These are phyloP conservation scores for Limonomyces culmigenus DNA, from an alignment of 1,284 basidiomycete species.

Conservation along the genomic window DNA sequence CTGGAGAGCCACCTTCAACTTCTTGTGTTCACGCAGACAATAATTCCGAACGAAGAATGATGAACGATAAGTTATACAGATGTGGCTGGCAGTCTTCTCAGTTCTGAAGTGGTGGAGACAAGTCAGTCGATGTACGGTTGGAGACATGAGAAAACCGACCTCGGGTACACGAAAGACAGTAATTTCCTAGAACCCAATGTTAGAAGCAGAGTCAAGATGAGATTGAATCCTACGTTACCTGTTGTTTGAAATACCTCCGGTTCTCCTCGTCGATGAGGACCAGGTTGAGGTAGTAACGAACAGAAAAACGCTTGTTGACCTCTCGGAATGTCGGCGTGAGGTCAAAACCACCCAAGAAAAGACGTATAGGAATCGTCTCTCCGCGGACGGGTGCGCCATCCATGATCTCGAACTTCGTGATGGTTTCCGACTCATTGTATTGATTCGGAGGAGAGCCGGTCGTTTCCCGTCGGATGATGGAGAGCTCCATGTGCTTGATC, in stretches of 20 bases:
- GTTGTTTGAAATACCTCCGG: conserved; percentile 86
- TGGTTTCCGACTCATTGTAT: conserved; percentile 98
- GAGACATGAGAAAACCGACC: too few species aligned
- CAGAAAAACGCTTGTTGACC: conserved; percentile 98
- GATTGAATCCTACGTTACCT: conserved; percentile 25
- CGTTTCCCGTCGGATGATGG: conserved; percentile 93
- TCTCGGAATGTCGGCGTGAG: conserved; percentile 97
- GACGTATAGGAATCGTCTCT: conserved; percentile 95
- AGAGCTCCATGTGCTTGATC: conserved; percentile 99
- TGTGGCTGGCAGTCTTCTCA: too few species aligned
- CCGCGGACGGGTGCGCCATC: conserved; percentile 90
- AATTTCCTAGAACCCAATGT: conserved; percentile 31
- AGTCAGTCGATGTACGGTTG: too few species aligned
- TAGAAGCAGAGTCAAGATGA: background rate
- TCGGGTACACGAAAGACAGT: conserved; percentile 64
- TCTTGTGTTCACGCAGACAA: too few species aligned
- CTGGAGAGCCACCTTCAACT: too few species aligned
- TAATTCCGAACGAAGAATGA: too few species aligned
- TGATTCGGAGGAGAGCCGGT: conserved; percentile 94
- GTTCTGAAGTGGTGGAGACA: too few species aligned
- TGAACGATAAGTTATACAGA: too few species aligned
- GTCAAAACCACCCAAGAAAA: conserved; percentile 97
- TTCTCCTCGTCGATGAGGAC: conserved; percentile 98
- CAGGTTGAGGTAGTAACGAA: conserved; percentile 91
- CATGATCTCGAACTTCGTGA: conserved; percentile 99